These are phyloP conservation scores for Dothistroma septosporum DNA, from an alignment of 2,329 filamentous ascomycete species.

Conservation along the genomic window DNA sequence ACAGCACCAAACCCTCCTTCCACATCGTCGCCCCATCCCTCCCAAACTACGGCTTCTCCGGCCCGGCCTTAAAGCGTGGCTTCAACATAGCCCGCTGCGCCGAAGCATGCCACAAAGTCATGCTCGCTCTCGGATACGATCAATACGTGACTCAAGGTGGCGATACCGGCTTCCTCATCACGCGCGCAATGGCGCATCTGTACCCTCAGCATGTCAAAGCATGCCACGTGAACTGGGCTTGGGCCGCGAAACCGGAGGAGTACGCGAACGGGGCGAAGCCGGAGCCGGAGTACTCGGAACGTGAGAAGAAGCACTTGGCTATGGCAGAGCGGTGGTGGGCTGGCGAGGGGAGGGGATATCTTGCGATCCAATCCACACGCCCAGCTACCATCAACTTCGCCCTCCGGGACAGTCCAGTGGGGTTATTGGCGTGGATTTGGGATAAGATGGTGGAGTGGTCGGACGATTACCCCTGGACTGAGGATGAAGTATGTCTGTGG, in stretches of 20 bases:
- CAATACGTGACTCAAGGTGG: constrained; percentile 39
- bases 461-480: constrained; percentile 1
- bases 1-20: constrained; percentile 32
- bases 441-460: constrained; percentile 33
- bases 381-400: constrained; percentile 41
- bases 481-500: not conserved
- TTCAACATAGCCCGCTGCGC: constrained; percentile 18
- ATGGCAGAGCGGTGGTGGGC: constrained; percentile 26
- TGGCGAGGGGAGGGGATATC: constrained; percentile 30
- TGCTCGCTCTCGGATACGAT: constrained; percentile 41
- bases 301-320: constrained; percentile 24
- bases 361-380: constrained; percentile 5
- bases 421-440: constrained; percentile 43
- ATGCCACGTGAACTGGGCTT: constrained; percentile 39
- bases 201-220: constrained; percentile 42
- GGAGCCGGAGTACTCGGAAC: constrained; percentile 25
- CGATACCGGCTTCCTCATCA: constrained; percentile 50
- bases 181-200: constrained; percentile 50
- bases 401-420: constrained; percentile 42
- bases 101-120: constrained; percentile 37
- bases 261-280: constrained; percentile 28
- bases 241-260: constrained; percentile 29
- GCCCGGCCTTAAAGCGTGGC: constrained; percentile 27
- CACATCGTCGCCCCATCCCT: constrained; percentile 57
- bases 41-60: constrained; percentile 51